A percentile compares a stretch with the other conserved stretches of the same genome.
These are phyloP conservation scores for Claviceps spartinae DNA, from an alignment of 2,329 filamentous ascomycete species.

Conservation along the genomic window DNA sequence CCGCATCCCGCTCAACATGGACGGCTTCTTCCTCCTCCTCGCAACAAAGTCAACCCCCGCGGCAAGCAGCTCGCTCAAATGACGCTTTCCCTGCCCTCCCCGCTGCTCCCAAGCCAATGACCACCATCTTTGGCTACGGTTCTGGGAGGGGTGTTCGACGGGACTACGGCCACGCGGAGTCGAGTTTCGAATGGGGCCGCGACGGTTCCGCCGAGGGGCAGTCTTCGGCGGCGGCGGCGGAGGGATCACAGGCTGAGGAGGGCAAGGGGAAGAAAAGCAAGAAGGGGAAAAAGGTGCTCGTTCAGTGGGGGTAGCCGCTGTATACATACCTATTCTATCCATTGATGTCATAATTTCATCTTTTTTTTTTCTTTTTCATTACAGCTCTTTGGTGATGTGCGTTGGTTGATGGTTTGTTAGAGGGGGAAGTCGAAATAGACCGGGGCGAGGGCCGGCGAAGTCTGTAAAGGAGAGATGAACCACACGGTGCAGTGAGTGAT, in stretches of 20 bases:
- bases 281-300: conserved; percentile 49
- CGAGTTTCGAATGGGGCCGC: conserved; percentile 40
- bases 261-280: conserved; percentile 38
- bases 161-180: conserved; percentile 34
- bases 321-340: no score
- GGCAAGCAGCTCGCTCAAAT: conserved; percentile 17
- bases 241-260: conserved; percentile 14
- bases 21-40: conserved; percentile 18
- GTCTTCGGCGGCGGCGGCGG: conserved; percentile 10
- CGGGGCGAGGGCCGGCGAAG: no score
- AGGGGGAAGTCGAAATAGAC: no score
- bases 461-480: no score
- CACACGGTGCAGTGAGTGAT: no score
- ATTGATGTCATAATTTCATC: no score
- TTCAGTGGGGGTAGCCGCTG: conserved; percentile 40
- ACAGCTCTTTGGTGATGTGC: no score
- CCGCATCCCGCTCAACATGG: conserved; percentile 12
- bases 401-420: no score
- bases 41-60: conserved; percentile 20
- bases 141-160: conserved; percentile 37
- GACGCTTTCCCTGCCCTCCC: conserved; percentile 78
- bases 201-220: conserved; percentile 7
- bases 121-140: conserved; percentile 49
- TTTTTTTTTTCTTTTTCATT: no score
- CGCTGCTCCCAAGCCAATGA: conserved; percentile 54